Evolutionary conservation across 2,329 filamentous ascomycete species (phyloP).

Genomic region (Diaporthe helianthi): DNA sequence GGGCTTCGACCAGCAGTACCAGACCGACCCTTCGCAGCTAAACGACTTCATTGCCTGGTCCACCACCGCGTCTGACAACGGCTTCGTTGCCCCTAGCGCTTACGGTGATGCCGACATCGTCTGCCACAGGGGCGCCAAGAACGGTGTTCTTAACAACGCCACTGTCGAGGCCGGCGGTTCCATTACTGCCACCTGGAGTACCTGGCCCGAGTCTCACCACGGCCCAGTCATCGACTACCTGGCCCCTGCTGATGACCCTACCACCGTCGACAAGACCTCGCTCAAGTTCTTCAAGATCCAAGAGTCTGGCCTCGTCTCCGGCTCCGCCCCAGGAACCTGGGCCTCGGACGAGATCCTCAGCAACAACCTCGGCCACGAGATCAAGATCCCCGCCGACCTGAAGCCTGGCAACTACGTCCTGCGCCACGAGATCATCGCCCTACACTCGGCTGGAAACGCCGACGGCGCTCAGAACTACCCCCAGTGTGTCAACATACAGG

Average conservation of each 20-base stretch:
- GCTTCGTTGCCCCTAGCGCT: constrained; percentile 49
- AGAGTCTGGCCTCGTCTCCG: constrained; percentile 57
- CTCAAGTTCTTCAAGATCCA: constrained; percentile 71
- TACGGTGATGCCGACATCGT: constrained; percentile 47
- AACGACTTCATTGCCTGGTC: constrained; percentile 35
- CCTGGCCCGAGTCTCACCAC: constrained; percentile 49
- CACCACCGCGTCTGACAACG: constrained; percentile 43
- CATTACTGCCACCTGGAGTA: constrained; percentile 48
- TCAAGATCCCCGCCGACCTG: constrained; percentile 50
- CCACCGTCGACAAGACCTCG: constrained; percentile 56
- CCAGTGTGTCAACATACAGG: constrained; percentile 54
- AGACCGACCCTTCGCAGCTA: constrained; percentile 24
- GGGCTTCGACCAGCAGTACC: constrained; percentile 36
- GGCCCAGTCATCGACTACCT: constrained; percentile 70
- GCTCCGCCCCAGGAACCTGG: constrained; percentile 55
- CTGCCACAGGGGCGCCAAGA: constrained; percentile 45
- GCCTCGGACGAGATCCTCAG: constrained; percentile 56
- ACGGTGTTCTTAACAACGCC: constrained; percentile 43
- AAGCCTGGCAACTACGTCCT: constrained; percentile 51
- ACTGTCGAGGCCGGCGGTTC: constrained; percentile 46
- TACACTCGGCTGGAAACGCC: constrained; percentile 48
- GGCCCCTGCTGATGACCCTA: constrained; percentile 63
- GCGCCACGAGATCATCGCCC: constrained; percentile 56
- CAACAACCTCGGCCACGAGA: constrained; percentile 52
- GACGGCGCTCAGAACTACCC: constrained; percentile 56